phyloP scores from a whole-genome alignment of 1,284 basidiomycete species.

The Tilletia caries region DNA sequence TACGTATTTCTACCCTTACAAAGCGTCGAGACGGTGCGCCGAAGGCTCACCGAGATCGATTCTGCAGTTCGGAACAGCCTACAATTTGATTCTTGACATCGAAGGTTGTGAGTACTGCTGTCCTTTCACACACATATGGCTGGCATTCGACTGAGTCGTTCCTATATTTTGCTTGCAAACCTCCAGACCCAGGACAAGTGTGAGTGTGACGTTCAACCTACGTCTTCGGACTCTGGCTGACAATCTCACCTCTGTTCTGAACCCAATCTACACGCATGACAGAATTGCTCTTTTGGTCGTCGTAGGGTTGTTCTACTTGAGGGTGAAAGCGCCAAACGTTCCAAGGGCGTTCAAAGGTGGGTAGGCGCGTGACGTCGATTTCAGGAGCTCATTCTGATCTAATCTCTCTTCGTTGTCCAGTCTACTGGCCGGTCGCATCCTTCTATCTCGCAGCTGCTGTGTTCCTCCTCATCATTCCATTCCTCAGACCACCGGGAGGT shows the following conservation, averaged over 20 bases:
- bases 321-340: neutral
- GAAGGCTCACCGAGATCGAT: neutral
- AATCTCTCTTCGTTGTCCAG: neutral
- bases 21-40: neutral
- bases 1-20: slow-evolving; percentile 55
- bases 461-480: slow-evolving; percentile 13
- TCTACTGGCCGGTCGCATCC: neutral
- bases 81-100: slow-evolving; percentile 55
- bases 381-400: too few relatives aligned
- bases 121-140: too few relatives aligned
- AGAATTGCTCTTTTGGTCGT: slow-evolving; percentile 2
- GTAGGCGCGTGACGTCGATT: too few relatives aligned
- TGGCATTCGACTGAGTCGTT: too few relatives aligned
- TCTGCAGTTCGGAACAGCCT: slow-evolving; percentile 34
- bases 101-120: slow-evolving; percentile 3
- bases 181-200: neutral
- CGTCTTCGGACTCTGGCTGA: neutral
- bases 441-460: slow-evolving; percentile 8
- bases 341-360: neutral
- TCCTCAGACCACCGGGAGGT: slow-evolving; percentile 9
- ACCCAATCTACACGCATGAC: too few relatives aligned
- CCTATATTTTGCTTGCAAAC: too few relatives aligned
- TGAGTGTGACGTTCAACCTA: neutral
- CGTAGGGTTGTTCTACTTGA: slow-evolving; percentile 5
- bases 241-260: too few relatives aligned